A percentile compares a stretch with the other conserved stretches of the same genome.
These are phyloP conservation scores for Yarrowia keelungensis DNA, from an alignment of 805 yeast species.

Conservation along the genomic window DNA sequence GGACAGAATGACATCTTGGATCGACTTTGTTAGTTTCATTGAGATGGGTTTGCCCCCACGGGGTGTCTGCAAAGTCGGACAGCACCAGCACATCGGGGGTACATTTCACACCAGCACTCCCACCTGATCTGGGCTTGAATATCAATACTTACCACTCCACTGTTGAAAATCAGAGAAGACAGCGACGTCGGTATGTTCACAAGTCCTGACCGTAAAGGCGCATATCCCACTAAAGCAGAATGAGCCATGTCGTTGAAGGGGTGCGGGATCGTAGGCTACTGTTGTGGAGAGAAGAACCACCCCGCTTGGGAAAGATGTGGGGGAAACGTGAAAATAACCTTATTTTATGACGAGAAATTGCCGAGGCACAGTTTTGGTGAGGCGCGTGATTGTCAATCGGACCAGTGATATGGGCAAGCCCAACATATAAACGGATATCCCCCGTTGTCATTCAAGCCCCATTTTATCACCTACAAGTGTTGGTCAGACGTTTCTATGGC, in stretches of 20 bases:
- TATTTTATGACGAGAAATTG: not conserved
- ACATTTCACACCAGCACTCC: no score
- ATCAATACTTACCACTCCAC: conserved; percentile 55
- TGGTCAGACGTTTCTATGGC: no score
- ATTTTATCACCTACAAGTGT: no score
- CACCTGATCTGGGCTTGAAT: conserved; percentile 42
- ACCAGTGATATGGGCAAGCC: no score
- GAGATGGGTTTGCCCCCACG: no score
- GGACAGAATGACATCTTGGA: conserved; percentile 66
- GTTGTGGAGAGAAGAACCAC: conserved; percentile 13
- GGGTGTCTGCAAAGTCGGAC: no score
- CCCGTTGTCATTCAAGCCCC: no score
- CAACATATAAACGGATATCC: no score
- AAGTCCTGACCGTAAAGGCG: conserved; percentile 57
- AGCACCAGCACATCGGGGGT: no score
- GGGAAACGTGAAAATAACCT: conserved; percentile 33
- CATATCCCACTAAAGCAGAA: conserved; percentile 49
- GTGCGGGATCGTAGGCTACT: conserved; percentile 3
- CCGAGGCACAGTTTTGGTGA: conserved; percentile 6
- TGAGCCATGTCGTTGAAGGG: conserved; percentile 43
- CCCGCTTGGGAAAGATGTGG: conserved; percentile 35
- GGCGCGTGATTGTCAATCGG: not conserved
- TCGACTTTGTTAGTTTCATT: conserved; percentile 43
- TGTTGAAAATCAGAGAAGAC: conserved; percentile 56
- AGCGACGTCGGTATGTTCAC: conserved; percentile 62